Conservation (phyloP, 805 yeast species). For the Spencermartinsiella europaea region DNA sequence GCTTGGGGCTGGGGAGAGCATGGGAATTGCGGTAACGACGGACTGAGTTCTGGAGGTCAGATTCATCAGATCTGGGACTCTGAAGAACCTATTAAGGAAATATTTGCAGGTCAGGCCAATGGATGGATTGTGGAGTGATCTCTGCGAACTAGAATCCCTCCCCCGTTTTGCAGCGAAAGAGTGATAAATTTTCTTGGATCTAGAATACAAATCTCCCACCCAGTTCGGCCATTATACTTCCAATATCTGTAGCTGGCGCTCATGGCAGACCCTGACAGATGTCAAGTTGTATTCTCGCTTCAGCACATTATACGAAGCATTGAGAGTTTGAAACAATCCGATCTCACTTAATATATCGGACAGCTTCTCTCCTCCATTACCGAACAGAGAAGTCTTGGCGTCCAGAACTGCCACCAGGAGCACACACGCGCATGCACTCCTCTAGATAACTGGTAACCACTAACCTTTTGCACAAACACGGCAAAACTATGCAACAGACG, state of each 20-base stretch:
- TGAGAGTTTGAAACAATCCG: background rate
- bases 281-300: background rate
- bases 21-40: conserved; percentile 74
- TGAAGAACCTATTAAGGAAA: background rate
- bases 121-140: conserved; percentile 15
- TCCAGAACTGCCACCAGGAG: conserved; percentile 5
- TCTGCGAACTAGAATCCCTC: too few species aligned
- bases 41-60: conserved; percentile 7
- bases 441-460: background rate
- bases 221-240: conserved; percentile 1
- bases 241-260: background rate
- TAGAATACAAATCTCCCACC: conserved; percentile 1
- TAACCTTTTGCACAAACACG: background rate
- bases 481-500: background rate
- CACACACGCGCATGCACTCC: conserved; percentile 4
- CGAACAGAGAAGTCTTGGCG: conserved; percentile 1
- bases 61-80: background rate
- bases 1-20: conserved; percentile 99
- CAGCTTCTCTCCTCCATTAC: conserved; percentile 1
- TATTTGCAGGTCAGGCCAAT: conserved; percentile 21
- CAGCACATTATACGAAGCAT: conserved; percentile 1
- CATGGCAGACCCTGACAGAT: background rate
- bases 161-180: background rate
- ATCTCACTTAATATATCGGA: background rate
- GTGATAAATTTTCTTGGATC: background rate